These are phyloP conservation scores for Croton laevigatus DNA, from an alignment of 441 rosid species.

Conservation along the genomic window DNA sequence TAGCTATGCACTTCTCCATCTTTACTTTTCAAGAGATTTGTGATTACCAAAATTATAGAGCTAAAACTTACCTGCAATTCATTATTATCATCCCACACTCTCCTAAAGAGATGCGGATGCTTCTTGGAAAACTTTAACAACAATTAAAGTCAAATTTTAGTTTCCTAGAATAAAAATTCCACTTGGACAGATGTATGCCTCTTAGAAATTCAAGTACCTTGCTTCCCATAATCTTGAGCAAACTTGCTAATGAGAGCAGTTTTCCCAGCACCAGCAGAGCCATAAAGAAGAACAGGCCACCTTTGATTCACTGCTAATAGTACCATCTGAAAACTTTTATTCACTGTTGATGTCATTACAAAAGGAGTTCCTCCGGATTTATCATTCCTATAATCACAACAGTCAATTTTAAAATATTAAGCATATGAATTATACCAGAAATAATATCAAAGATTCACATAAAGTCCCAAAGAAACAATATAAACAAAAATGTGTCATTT, in stretches of 20 bases:
- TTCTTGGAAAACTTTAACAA: neutral
- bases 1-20: neutral
- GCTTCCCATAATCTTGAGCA: conserved; percentile 64
- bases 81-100: neutral
- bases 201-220: conserved; percentile 47
- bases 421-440: neutral
- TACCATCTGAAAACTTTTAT: conserved; percentile 78
- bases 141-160: neutral
- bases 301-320: conserved; percentile 80
- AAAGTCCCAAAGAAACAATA: neutral
- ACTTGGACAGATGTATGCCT: neutral
- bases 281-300: conserved; percentile 95
- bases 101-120: neutral
- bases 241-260: conserved; percentile 81
- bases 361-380: conserved; percentile 47
- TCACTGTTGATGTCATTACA: conserved; percentile 57
- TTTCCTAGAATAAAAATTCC: neutral
- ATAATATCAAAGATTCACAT: neutral
- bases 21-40: neutral
- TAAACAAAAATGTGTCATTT: neutral
- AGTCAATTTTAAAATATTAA: conserved; percentile 9
- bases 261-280: conserved; percentile 92
- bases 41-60: neutral
- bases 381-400: conserved; percentile 49
- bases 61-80: neutral